Percentiles rank a stretch among this genome's conserved stretches.
These are phyloP conservation scores for Pezicula carpinea DNA, from an alignment of 2,329 filamentous ascomycete species.

Conservation along the genomic window DNA sequence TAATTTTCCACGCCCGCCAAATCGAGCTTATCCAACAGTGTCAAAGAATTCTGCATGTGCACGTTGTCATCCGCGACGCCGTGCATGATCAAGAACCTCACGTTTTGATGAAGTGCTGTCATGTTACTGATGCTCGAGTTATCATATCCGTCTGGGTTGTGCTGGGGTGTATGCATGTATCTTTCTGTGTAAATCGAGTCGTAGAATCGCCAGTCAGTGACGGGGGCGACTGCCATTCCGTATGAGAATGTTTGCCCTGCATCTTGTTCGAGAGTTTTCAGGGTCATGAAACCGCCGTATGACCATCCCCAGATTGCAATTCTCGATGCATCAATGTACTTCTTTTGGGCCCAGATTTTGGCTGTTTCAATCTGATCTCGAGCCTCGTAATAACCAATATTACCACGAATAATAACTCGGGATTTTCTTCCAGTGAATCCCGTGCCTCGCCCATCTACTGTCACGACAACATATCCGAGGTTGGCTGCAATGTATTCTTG, in stretches of 20 bases:
- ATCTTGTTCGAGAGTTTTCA: constrained; percentile 92
- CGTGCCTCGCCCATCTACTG: constrained; percentile 88
- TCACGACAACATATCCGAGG: constrained; percentile 90
- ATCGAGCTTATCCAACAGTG: constrained; percentile 81
- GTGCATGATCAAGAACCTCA: constrained; percentile 93
- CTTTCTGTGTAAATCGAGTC: constrained; percentile 92
- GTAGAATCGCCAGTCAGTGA: constrained; percentile 98
- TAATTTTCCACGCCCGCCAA: constrained; percentile 82
- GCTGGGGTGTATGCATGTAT: constrained; percentile 92
- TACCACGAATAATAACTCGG: constrained; percentile 75
- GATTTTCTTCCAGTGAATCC: constrained; percentile 83
- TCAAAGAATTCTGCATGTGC: constrained; percentile 91
- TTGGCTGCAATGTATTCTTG: constrained; percentile 81
- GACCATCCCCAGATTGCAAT: constrained; percentile 99
- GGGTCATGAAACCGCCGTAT: constrained; percentile 89
- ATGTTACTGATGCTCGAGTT: constrained; percentile 71
- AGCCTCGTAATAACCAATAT: constrained; percentile 81
- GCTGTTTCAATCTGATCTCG: constrained; percentile 88
- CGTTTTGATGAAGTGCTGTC: constrained; percentile 66
- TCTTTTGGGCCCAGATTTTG: constrained; percentile 73
- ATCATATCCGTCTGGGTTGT: constrained; percentile 74
- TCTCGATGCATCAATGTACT: constrained; percentile 76
- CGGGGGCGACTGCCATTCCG: constrained; percentile 95
- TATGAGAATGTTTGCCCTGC: constrained; percentile 88
- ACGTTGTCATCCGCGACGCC: constrained; percentile 97